phyloP scores from a whole-genome alignment of 78 protist species.

The Dictyostelium purpureum region DNA sequence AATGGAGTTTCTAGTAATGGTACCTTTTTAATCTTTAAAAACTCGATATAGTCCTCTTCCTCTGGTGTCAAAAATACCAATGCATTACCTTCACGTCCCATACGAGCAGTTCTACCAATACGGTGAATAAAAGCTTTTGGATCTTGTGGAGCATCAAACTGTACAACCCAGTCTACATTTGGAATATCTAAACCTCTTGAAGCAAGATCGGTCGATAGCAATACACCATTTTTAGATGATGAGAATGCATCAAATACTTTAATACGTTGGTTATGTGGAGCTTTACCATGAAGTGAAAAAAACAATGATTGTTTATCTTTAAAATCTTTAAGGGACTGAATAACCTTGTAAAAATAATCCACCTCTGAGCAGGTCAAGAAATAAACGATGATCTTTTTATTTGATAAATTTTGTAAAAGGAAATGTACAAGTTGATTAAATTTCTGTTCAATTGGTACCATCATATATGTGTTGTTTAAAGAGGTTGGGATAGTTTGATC shows the following conservation, averaged over 20 bases:
- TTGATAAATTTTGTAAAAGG: not conserved
- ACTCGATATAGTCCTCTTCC: constrained; percentile 85
- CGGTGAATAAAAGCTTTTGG: constrained; percentile 93
- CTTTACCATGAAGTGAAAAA: constrained; percentile 91
- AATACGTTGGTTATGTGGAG: constrained; percentile 80
- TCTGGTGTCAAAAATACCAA: constrained; percentile 73
- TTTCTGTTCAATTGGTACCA: constrained; percentile 38
- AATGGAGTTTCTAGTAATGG: constrained; percentile 32
- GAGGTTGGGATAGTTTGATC: constrained; percentile 45
- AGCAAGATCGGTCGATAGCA: constrained; percentile 91
- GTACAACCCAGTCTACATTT: constrained; percentile 92
- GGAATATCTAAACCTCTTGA: constrained; percentile 95
- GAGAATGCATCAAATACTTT: constrained; percentile 41
- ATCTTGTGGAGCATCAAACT: constrained; percentile 88
- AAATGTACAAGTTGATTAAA: constrained; percentile 59
- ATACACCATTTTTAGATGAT: constrained; percentile 5
- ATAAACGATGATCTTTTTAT: constrained; percentile 88
- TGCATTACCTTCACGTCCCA: constrained; percentile 87
- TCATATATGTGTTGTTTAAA: constrained; percentile 70
- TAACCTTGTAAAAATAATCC: constrained; percentile 82
- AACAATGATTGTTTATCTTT: not conserved
- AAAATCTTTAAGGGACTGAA: not conserved
- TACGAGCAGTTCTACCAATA: constrained; percentile 95
- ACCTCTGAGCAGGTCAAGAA: constrained; percentile 93
- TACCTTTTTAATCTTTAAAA: constrained; percentile 67